These are phyloP conservation scores for Blastobotrys robertii DNA, from an alignment of 805 yeast species.

Conservation along the genomic window DNA sequence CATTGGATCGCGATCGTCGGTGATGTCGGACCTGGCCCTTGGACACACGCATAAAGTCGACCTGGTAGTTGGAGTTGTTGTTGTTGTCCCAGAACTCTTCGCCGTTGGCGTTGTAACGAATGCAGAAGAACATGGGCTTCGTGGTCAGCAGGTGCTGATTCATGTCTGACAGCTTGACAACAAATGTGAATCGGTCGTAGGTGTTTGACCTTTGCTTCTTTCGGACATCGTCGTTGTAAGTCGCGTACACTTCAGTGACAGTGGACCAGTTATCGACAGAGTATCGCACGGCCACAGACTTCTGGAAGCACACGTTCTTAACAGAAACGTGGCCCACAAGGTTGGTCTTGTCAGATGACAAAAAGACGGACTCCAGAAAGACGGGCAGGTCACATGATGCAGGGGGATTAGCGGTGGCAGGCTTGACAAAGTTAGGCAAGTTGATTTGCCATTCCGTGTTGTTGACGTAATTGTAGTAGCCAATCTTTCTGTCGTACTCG, in stretches of 20 bases:
- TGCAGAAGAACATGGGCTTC: constrained; percentile 41
- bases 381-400: constrained; percentile 30
- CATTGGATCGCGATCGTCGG: constrained; percentile 2
- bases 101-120: constrained; percentile 41
- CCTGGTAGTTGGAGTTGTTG: constrained; percentile 43
- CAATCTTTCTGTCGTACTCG: constrained; percentile 13
- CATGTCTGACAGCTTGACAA: constrained; percentile 33
- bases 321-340: constrained; percentile 73
- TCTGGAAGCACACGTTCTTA: constrained; percentile 59
- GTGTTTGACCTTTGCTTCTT: constrained; percentile 20
- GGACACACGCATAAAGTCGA: constrained; percentile 32
- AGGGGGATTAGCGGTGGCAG: constrained; percentile 1
- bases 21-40: constrained; percentile 7
- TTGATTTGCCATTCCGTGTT: constrained; percentile 24
- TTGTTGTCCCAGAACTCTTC: constrained; percentile 76
- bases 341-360: constrained; percentile 47
- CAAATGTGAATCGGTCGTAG: constrained; percentile 61
- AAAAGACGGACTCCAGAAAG: constrained; percentile 54
- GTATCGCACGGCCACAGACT: constrained; percentile 60
- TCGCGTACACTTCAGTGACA: constrained; percentile 56
- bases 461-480: constrained; percentile 12
- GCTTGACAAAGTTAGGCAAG: constrained; percentile 23
- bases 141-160: constrained; percentile 22
- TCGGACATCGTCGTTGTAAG: constrained; percentile 43
- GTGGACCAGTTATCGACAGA: constrained; percentile 75